These are phyloP conservation scores for Plantago lanceolata DNA, from an alignment of 305 asterid species.

Conservation along the genomic window DNA sequence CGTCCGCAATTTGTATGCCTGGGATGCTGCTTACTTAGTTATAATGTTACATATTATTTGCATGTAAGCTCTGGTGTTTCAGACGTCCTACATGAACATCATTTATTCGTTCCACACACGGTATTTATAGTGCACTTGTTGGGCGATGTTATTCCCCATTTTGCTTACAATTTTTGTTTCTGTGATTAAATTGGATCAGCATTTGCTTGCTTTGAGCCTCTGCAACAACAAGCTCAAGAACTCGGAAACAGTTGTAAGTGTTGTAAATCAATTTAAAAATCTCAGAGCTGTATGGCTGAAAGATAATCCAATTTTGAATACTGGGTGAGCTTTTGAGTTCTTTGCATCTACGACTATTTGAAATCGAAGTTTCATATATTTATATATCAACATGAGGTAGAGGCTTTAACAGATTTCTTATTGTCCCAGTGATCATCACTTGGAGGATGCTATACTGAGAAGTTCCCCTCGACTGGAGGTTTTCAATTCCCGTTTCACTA, in stretches of 20 bases:
- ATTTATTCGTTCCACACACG: background rate
- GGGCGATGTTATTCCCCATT: slow-evolving; percentile 15
- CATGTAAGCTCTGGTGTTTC: background rate
- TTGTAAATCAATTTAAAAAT: slow-evolving; percentile 55
- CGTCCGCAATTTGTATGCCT: too few relatives aligned
- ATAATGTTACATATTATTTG: too few relatives aligned
- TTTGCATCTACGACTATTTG: slow-evolving; percentile 9
- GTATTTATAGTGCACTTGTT: background rate
- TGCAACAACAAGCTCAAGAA: slow-evolving; percentile 68
- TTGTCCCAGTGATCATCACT: slow-evolving; percentile 39
- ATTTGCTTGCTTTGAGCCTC: slow-evolving; percentile 75
- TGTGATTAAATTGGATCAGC: slow-evolving; percentile 35
- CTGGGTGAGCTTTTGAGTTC: slow-evolving; percentile 43
- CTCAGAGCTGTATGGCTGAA: slow-evolving; percentile 93
- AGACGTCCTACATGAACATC: background rate
- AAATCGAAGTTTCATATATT: slow-evolving; percentile 16
- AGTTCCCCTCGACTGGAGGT: slow-evolving; percentile 65
- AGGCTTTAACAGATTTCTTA: slow-evolving; percentile 25
- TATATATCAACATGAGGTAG: slow-evolving; percentile 7
- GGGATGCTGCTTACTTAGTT: background rate
- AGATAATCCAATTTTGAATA: slow-evolving; percentile 54
- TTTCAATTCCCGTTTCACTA: slow-evolving; percentile 68
- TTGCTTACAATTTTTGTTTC: slow-evolving; percentile 20
- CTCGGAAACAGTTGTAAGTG: slow-evolving; percentile 43
- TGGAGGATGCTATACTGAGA: slow-evolving; percentile 50